Conservation (phyloP, 225 moss, liverwort and hornwort genomes). For the Climacium dendroides region DNA sequence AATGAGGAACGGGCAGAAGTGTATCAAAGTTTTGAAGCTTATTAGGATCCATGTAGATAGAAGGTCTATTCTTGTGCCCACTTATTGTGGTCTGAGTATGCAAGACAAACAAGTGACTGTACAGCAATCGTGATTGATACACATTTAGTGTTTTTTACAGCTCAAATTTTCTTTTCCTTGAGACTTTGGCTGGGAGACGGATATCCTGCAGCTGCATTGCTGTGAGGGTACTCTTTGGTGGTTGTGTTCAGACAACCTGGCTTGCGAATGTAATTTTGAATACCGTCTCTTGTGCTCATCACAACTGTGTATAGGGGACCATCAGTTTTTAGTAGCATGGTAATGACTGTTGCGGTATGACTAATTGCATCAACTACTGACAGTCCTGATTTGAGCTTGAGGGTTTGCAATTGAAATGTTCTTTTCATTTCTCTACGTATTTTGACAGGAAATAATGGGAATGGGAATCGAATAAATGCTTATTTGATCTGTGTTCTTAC, state of each 20-base stretch:
- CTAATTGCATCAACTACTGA: background rate
- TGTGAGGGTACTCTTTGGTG: background rate
- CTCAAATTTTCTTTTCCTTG: background rate
- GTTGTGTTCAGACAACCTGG: background rate
- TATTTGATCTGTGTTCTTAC: background rate
- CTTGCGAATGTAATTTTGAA: background rate
- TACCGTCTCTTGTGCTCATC: background rate
- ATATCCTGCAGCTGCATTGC: background rate
- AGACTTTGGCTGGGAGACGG: background rate
- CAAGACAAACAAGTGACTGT: slow-evolving; percentile 28
- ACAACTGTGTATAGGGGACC: background rate
- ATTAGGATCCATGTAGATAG: slow-evolving; percentile 52
- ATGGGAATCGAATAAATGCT: background rate
- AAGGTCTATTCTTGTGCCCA: slow-evolving; percentile 32
- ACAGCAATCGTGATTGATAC: slow-evolving; percentile 43
- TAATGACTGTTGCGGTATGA: background rate
- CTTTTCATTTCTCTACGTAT: background rate
- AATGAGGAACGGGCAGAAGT: slow-evolving; percentile 6
- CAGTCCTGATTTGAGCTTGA: background rate
- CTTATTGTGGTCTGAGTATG: slow-evolving; percentile 33
- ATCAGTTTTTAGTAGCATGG: background rate
- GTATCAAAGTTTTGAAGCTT: slow-evolving; percentile 47
- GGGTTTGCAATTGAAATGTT: background rate
- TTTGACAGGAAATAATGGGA: background rate
- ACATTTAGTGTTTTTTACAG: slow-evolving; percentile 18